A percentile compares a stretch with the other conserved stretches of the same genome.
Evolutionary conservation across 2,329 filamentous ascomycete genomes (phyloP).

Genomic region (Rugonectria rugulosa): DNA sequence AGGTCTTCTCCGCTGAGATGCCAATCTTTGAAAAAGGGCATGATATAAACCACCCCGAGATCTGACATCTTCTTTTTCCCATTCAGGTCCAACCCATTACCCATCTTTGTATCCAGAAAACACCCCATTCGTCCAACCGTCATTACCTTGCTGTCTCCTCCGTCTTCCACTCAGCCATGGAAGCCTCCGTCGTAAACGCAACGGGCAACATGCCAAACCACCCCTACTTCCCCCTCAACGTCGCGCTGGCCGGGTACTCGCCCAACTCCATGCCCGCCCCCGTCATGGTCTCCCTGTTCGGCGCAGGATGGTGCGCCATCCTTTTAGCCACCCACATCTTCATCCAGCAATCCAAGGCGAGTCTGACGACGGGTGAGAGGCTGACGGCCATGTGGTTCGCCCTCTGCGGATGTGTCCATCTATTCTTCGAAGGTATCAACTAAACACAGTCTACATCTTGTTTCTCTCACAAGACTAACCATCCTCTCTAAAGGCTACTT

Average conservation of each 20-base stretch:
- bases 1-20: background rate
- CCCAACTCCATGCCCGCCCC: constrained; percentile 70
- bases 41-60: background rate
- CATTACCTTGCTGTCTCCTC: no score
- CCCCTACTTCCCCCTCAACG: constrained; percentile 75
- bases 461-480: background rate
- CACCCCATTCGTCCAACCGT: background rate
- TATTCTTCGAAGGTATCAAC: constrained; percentile 51
- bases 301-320: constrained; percentile 61
- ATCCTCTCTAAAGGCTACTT: constrained; percentile 54
- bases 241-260: constrained; percentile 68
- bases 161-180: no score
- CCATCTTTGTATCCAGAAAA: background rate
- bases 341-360: constrained; percentile 60
- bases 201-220: constrained; percentile 49
- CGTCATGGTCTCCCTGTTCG: constrained; percentile 67
- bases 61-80: background rate
- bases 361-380: constrained; percentile 61
- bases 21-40: background rate
- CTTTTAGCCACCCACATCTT: constrained; percentile 64
- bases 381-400: constrained; percentile 77
- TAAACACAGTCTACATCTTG: background rate
- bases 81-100: background rate
- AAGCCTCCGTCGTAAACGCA: constrained; percentile 17
- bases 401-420: constrained; percentile 65